Percentiles rank a stretch among this genome's conserved stretches.
Conservation (phyloP, 352 stramenopile genomes). For the Globisporangium radiosum region DNA sequence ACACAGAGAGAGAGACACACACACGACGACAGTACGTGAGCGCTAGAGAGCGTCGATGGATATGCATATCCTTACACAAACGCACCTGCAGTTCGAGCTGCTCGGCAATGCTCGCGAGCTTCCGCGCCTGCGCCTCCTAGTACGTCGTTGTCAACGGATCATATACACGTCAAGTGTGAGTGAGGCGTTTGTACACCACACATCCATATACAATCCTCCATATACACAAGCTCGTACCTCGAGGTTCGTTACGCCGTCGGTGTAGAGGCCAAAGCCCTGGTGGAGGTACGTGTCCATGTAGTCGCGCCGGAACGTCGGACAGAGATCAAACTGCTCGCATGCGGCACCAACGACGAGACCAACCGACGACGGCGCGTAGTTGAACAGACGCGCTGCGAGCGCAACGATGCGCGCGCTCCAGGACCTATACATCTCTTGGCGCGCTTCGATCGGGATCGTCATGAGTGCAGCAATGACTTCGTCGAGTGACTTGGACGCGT, state of each 20-base stretch:
- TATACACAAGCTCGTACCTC: conserved; percentile 13
- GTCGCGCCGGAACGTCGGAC: conserved; percentile 48
- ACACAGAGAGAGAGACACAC: no score
- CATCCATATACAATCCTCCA: no score
- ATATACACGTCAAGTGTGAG: no score
- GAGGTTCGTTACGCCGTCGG: conserved; percentile 32
- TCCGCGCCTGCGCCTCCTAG: conserved; percentile 55
- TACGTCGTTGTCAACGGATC: no score
- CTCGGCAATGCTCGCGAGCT: conserved; percentile 57
- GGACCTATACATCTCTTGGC: conserved; percentile 82
- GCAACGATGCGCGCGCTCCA: conserved; percentile 75
- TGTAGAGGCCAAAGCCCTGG: conserved; percentile 73
- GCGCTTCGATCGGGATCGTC: conserved; percentile 74
- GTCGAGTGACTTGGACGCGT: conserved; percentile 48
- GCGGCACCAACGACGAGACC: conserved; percentile 60
- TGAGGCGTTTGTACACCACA: no score
- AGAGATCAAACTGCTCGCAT: conserved; percentile 72
- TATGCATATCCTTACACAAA: not conserved
- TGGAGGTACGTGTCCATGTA: conserved; percentile 81
- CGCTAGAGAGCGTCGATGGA: not conserved
- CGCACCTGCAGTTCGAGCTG: conserved; percentile 54
- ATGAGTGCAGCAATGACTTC: conserved; percentile 68
- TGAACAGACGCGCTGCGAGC: conserved; percentile 67
- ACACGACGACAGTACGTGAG: not conserved
- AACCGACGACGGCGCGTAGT: conserved; percentile 64